A percentile compares a stretch with the other conserved stretches of the same genome.
Conservation (phyloP, 2,329 filamentous ascomycete species). For the Alternaria ventricosa region DNA sequence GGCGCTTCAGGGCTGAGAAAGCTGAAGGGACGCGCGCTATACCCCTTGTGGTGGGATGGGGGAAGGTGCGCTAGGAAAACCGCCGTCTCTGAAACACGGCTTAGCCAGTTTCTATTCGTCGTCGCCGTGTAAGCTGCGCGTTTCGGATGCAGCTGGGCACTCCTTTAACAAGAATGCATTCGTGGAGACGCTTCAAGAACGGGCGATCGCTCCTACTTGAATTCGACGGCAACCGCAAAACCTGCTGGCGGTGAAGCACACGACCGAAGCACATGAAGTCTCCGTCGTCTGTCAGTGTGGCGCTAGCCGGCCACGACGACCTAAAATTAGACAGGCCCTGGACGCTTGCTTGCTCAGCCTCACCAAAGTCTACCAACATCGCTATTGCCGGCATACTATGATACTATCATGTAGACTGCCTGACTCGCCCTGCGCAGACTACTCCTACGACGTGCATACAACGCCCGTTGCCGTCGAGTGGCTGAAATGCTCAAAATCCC, state of each 20-base stretch:
- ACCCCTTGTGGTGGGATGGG: constrained; percentile 12
- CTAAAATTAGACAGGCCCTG: constrained; percentile 32
- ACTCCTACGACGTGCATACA: not conserved
- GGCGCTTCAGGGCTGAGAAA: constrained; percentile 24
- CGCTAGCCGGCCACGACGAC: constrained; percentile 19
- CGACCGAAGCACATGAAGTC: constrained; percentile 7
- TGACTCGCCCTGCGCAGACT: not conserved
- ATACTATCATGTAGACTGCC: not conserved
- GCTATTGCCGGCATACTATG: constrained; percentile 3
- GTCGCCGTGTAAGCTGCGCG: constrained; percentile 10
- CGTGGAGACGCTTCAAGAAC: constrained; percentile 14
- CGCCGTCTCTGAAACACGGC: constrained; percentile 33
- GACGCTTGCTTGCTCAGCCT: constrained; percentile 35
- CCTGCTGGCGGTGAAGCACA: constrained; percentile 18
- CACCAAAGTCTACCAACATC: constrained; percentile 17
- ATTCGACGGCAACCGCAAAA: not conserved
- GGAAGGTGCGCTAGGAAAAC: constrained; percentile 24
- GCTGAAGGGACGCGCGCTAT: constrained; percentile 17
- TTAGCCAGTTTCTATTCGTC: constrained; percentile 25
- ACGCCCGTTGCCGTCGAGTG: not conserved
- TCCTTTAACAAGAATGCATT: constrained; percentile 30
- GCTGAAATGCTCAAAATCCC: not conserved
- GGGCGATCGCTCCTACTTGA: constrained; percentile 7
- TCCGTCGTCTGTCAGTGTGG: constrained; percentile 17
- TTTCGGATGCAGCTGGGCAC: constrained; percentile 28